Conservation (phyloP, 495 filamentous ascomycete genomes). For the Neurospora discreta region DNA sequence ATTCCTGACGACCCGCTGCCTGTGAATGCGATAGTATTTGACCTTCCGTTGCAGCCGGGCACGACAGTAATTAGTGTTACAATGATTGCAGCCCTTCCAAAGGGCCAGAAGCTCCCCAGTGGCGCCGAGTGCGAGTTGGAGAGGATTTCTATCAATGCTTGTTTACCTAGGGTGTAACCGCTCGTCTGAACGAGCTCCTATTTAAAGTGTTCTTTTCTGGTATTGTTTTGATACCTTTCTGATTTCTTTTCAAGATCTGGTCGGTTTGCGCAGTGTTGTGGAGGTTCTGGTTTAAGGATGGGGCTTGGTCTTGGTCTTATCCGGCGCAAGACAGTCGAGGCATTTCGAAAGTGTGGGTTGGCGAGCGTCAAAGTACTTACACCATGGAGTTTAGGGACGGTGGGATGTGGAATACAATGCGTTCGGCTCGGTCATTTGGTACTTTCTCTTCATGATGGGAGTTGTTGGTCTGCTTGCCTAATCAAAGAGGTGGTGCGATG, state of each 20-base stretch:
- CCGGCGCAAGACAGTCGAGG: not conserved
- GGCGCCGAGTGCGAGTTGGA: slow-evolving; percentile 58
- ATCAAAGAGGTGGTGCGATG: not conserved
- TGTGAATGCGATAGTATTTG: slow-evolving; percentile 43
- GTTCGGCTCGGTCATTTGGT: not conserved
- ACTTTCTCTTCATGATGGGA: not conserved
- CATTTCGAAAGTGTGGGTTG: not conserved
- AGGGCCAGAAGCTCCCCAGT: slow-evolving; percentile 40
- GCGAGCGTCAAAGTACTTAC: not conserved
- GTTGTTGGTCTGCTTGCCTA: not conserved
- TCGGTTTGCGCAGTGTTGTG: not conserved
- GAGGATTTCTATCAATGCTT: slow-evolving; percentile 39
- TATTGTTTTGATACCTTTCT: not conserved
- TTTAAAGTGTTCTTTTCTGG: not conserved
- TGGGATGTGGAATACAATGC: not conserved
- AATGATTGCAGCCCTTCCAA: slow-evolving; percentile 50
- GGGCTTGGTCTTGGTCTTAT: not conserved
- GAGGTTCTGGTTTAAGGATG: not conserved
- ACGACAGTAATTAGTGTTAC: slow-evolving; percentile 57
- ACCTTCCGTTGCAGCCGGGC: slow-evolving; percentile 47
- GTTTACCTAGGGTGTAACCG: slow-evolving; percentile 11
- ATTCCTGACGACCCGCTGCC: slow-evolving; percentile 36
- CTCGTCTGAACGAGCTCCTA: not conserved
- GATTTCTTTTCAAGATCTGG: not conserved
- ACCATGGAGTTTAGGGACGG: not conserved